These are phyloP conservation scores for Phoma herbarum DNA, from an alignment of 2,329 filamentous ascomycete genomes.

Conservation along the genomic window DNA sequence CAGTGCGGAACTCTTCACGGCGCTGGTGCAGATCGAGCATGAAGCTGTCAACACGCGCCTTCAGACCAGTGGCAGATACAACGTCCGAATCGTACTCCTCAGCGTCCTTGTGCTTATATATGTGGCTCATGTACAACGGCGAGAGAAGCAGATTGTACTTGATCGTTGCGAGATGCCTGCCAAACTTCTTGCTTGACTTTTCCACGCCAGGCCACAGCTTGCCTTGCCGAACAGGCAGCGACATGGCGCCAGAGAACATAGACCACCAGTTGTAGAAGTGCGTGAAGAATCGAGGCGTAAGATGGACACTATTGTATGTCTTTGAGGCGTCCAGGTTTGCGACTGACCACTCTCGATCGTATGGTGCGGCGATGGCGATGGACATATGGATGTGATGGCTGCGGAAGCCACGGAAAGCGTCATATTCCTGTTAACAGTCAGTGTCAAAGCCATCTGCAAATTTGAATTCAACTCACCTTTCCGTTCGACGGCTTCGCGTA, in stretches of 20 bases:
- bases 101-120: constrained; percentile 97
- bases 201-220: constrained; percentile 89
- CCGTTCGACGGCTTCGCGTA: constrained; percentile 69
- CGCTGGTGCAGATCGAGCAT: constrained; percentile 96
- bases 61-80: constrained; percentile 93
- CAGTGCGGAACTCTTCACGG: constrained; percentile 87
- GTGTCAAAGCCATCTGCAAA: not conserved
- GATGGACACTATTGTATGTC: constrained; percentile 96
- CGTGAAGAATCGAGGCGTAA: constrained; percentile 95
- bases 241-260: constrained; percentile 93
- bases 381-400: constrained; percentile 98
- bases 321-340: constrained; percentile 77
- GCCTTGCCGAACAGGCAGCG: constrained; percentile 91
- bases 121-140: constrained; percentile 92
- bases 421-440: constrained; percentile 67
- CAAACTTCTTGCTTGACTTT: constrained; percentile 98
- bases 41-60: constrained; percentile 94
- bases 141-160: constrained; percentile 96
- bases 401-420: constrained; percentile 95
- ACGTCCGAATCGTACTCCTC: constrained; percentile 82
- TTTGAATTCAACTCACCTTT: constrained; percentile 40
- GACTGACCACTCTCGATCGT: constrained; percentile 85
- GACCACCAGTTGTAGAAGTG: constrained; percentile 99
- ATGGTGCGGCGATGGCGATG: constrained; percentile 85
- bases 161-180: constrained; percentile 94